Conservation (phyloP, 2,329 filamentous ascomycete genomes). For the Aspergillus aculeatinus region DNA sequence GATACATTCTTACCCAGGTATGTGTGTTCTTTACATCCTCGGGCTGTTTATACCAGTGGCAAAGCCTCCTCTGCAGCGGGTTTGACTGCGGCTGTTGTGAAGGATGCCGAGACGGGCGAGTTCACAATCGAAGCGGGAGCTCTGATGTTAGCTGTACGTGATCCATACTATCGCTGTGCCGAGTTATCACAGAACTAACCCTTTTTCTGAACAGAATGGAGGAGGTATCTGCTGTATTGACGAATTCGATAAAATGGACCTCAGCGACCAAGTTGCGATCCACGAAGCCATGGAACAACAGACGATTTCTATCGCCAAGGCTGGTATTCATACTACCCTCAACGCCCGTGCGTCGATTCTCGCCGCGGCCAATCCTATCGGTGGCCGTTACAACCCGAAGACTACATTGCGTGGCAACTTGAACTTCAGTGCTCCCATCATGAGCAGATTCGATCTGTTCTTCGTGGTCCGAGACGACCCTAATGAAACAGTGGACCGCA, state of each 20-base stretch:
- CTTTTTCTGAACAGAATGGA: slow-evolving; percentile 48
- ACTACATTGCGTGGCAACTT: slow-evolving; percentile 90
- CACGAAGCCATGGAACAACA: slow-evolving; percentile 99
- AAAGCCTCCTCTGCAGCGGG: slow-evolving; percentile 97
- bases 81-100: slow-evolving; percentile 94
- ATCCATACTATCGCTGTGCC: neutral
- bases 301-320: slow-evolving; percentile 98
- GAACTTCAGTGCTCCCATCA: slow-evolving; percentile 98
- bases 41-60: slow-evolving; percentile 94
- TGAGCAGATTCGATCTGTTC: slow-evolving; percentile 98
- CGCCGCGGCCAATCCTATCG: slow-evolving; percentile 92
- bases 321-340: slow-evolving; percentile 94
- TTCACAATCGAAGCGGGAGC: slow-evolving; percentile 98
- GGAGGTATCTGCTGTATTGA: slow-evolving; percentile 98
- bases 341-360: slow-evolving; percentile 95
- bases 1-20: slow-evolving; percentile 55
- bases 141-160: slow-evolving; percentile 77
- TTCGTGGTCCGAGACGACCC: slow-evolving; percentile 97
- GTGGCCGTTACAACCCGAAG: slow-evolving; percentile 93
- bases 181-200: slow-evolving; percentile 13
- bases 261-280: slow-evolving; percentile 94
- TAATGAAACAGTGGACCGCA: slow-evolving; percentile 85
- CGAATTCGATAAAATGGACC: slow-evolving; percentile 99
- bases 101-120: slow-evolving; percentile 97
- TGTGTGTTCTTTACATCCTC: slow-evolving; percentile 92